Base-by-base conservation (phyloP, 495 filamentous ascomycete genomes). In the Saxispiralis lemnorum region DNA sequence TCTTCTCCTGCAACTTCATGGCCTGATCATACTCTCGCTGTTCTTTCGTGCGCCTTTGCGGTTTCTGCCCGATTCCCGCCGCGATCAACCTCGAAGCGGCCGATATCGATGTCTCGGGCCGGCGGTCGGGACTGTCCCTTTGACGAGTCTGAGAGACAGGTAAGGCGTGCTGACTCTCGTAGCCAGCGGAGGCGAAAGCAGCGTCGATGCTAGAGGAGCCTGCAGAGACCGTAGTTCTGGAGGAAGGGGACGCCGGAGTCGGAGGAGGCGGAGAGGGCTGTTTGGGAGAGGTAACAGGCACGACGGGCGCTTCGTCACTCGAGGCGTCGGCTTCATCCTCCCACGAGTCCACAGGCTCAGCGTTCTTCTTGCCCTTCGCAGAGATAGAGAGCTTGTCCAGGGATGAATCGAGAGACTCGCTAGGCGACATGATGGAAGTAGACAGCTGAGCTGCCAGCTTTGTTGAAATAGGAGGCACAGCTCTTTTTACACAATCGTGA, bases 91-190 rank as follows among this genome's bases (percentile, higher is more conserved):
- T 69, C 44, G 80, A 72, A 19, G 89, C 89, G 35, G 88, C 83
- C 2, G 86, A 84, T 47, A 87, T 89, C 45, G 87, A 87, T 63
- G 89, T 97, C 63, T 92, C 86, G 0, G 85, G 89, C 43, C 86
- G 59, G 35, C 64, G 24, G 24, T 28, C 24, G 9, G 24, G 24
- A 28, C 24, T 9, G 5, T 28, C 5, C 9, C 5, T 28, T 28
- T 9, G 4, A 28, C 24, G 24, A 28, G 24, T 4, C 4, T 28
- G 24, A 28, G 24, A 9, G 9, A 9, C 24, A 28, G 24, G 5
- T 28, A 9, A 4, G 4, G 24, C 9, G 24, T 28, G 4, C 24
- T 28, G 5, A 9, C 24, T 28, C 5, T 9, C 24, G 24, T 5
- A 28, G 4, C 5, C 5, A 28, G 24, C 9, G 24, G 24, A 28